A percentile compares a stretch with the other conserved stretches of the same genome.
Evolutionary conservation across 139 green algal species (phyloP).

Genomic region (Dunaliella primolecta): DNA sequence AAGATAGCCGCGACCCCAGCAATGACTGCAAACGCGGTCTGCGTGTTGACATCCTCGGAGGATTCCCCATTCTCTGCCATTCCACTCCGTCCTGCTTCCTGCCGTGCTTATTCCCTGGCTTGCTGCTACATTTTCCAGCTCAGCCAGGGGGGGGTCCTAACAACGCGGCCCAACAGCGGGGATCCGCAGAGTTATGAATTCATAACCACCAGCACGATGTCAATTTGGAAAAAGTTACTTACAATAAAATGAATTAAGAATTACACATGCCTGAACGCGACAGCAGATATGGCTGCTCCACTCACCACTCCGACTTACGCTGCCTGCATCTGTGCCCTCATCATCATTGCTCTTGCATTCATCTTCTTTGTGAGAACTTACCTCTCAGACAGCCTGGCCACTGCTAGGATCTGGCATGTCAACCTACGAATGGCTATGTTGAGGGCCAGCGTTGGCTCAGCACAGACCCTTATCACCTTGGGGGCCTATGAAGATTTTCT

Average conservation of each 20-base stretch:
- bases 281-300: no score
- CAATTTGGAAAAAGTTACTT: no score
- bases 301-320: neutral
- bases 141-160: no score
- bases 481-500: neutral
- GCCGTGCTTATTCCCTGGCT: neutral
- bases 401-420: neutral
- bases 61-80: neutral
- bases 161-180: no score
- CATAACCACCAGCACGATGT: no score
- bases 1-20: neutral
- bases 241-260: no score
- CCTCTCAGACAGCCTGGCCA: neutral
- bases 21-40: constrained; percentile 17
- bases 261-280: no score
- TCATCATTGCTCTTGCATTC: constrained; percentile 1
- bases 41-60: neutral
- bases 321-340: neutral
- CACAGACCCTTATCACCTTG: neutral
- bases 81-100: neutral
- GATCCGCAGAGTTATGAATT: no score
- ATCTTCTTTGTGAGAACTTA: constrained; percentile 1
- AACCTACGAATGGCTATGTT: neutral
- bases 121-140: neutral
- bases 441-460: neutral